These are phyloP conservation scores for Chytriomyces sp. DNA, from an alignment of 192 early-diverging fungal genomes.

Conservation along the genomic window DNA sequence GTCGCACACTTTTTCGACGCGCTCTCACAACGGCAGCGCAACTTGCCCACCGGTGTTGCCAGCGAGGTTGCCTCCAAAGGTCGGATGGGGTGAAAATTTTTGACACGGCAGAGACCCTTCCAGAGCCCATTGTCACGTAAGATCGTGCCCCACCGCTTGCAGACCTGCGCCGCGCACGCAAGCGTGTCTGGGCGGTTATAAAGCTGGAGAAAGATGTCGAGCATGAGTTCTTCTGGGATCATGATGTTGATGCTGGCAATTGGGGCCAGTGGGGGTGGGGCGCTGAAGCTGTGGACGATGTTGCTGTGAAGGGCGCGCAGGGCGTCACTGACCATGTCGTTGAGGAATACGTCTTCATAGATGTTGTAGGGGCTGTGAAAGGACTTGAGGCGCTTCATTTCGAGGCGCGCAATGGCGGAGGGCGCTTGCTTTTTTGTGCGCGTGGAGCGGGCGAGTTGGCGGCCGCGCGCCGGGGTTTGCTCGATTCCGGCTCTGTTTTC, in stretches of 20 bases:
- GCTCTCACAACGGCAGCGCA: not conserved
- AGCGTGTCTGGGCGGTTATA: constrained; percentile 9
- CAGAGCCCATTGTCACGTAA: constrained; percentile 43
- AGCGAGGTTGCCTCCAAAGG: not conserved
- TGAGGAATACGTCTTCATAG: too few species aligned
- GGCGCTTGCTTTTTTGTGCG: too few species aligned
- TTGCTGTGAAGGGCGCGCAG: too few species aligned
- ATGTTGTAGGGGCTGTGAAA: too few species aligned
- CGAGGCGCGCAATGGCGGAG: too few species aligned
- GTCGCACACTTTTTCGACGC: not conserved
- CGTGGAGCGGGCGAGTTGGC: too few species aligned
- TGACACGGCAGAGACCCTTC: constrained; percentile 32
- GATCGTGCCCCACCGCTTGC: constrained; percentile 34
- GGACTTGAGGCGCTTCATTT: not conserved
- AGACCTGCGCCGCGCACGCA: constrained; percentile 7
- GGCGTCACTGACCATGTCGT: too few species aligned
- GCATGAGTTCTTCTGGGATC: constrained; percentile 47
- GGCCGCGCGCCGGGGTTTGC: too few species aligned
- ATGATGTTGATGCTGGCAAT: constrained; percentile 6
- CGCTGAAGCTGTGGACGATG: too few species aligned
- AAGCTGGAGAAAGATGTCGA: constrained; percentile 32
- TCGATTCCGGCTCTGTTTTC: too few species aligned
- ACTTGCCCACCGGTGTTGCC: not conserved
- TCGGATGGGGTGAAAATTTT: constrained; percentile 21
- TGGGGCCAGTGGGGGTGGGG: too few species aligned